Evolutionary conservation across 345 rosid species (phyloP).

Genomic region (Mercurialis annua): DNA sequence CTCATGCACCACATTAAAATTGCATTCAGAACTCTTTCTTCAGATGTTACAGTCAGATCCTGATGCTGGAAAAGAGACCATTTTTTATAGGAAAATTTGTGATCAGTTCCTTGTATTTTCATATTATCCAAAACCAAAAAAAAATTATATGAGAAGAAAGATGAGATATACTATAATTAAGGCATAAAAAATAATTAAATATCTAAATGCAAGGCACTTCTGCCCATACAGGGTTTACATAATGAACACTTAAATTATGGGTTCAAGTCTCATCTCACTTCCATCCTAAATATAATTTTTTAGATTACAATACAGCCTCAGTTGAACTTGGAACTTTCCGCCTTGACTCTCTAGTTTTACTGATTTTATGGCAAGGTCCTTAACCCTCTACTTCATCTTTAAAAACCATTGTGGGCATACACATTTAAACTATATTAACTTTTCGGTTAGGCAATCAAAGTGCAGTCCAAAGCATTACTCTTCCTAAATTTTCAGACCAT

Average conservation of each 20-base stretch:
- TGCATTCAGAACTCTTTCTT: slow-evolving; percentile 86
- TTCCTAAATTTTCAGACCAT: background rate
- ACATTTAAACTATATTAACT: too few relatives aligned
- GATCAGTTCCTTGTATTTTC: background rate
- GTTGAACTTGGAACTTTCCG: too few relatives aligned
- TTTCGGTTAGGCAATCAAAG: background rate
- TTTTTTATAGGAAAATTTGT: slow-evolving; percentile 16
- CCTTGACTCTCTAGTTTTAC: too few relatives aligned
- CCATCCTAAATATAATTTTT: too few relatives aligned
- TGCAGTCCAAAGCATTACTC: slow-evolving; percentile 7
- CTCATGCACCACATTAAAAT: slow-evolving; percentile 87
- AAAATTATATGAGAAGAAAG: slow-evolving; percentile 1
- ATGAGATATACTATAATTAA: background rate
- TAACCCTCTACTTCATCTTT: too few relatives aligned
- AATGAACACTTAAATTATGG: background rate
- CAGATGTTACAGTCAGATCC: slow-evolving; percentile 88
- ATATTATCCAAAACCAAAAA: slow-evolving; percentile 8
- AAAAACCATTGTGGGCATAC: too few relatives aligned
- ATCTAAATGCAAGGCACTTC: background rate
- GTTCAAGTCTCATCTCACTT: background rate
- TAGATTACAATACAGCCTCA: too few relatives aligned
- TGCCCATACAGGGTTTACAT: background rate
- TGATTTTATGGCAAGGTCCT: too few relatives aligned
- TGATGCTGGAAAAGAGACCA: slow-evolving; percentile 65
- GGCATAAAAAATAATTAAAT: background rate